Percentiles rank a stretch among this genome's conserved stretches.
Evolutionary conservation across 345 rosid species (phyloP).

Genomic region (Eucalyptus sp.): DNA sequence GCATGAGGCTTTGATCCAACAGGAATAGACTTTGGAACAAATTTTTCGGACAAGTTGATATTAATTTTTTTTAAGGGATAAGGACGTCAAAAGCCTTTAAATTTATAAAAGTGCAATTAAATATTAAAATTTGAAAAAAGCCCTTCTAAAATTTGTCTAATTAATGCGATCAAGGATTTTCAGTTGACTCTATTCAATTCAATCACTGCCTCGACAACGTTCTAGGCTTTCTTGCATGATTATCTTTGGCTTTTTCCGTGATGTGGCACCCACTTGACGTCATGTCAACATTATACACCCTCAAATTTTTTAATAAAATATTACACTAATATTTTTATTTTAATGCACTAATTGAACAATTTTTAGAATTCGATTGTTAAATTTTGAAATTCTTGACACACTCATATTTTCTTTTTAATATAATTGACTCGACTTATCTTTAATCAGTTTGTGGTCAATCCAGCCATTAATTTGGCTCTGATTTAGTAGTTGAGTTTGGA

Average conservation of each 20-base stretch:
- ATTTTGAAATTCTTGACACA: not conserved
- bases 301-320: too few species aligned
- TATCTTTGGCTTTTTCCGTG: not conserved
- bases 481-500: not conserved
- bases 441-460: not conserved
- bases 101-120: too few species aligned
- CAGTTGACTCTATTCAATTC: not conserved
- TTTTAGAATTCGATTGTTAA: not conserved
- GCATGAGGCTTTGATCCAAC: not conserved
- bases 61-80: not conserved
- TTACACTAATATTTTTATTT: not conserved
- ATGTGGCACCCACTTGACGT: not conserved
- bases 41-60: not conserved
- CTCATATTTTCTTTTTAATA: not conserved
- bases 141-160: accelerated
- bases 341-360: not conserved
- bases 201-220: not conserved
- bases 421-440: not conserved
- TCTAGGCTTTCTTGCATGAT: too few species aligned
- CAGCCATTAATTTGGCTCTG: not conserved
- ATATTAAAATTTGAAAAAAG: not conserved
- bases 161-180: not conserved
- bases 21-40: not conserved
- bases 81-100: not conserved
- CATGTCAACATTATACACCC: not conserved